Base-by-base conservation (phyloP, 768 basidiomycete genomes). In the Epithele typhae region DNA sequence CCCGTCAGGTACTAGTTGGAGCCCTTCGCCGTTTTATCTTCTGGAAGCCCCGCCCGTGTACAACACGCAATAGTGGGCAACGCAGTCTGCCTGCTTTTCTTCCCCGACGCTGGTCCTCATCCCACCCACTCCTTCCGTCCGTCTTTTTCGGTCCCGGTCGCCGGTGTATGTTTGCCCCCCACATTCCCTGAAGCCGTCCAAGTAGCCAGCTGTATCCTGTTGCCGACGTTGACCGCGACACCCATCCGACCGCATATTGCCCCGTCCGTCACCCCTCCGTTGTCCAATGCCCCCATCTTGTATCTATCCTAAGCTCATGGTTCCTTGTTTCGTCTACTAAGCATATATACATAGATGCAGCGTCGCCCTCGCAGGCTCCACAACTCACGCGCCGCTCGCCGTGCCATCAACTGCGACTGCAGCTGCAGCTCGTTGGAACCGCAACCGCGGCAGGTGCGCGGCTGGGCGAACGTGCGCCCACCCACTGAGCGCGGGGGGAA, bases 1-100 rank as follows among this genome's bases (percentile, higher is more conserved):
- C 42, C 43, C 46, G 51, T 52, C 46, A 46, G 46, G 37, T 47
- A 40, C 46, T 47, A 44, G 43, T 51, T 48, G 41, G 40, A 49
- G 40, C 45, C 43, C 43, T 59, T 55, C 52, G 54, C 49, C 49
- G 40, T 48, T 43, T 14, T 41, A 25, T 42, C 45, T 56, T 48
- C 45, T n/a, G 57, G 57, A 57, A 52, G 52, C 53, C 51, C 38
- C 48, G 33, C 51, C 49, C 54, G 44, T 62, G 61, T 62, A 62
- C 51, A 58, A 62, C 59, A 56, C 56, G 58, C 61, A 56, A 52
- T 56, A 57, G 53, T 60, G 59, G 55, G 53, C 58, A 55, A 48
- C n/a, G 49, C 43, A 39, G 27, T 39, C n/a, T 37, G 27, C 22
- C 44, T 33, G 25, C 41, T n/a, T 36, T 36, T 36, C 35, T 36